Conservation (phyloP, 306 rosid species). For the Trifolium repens region DNA sequence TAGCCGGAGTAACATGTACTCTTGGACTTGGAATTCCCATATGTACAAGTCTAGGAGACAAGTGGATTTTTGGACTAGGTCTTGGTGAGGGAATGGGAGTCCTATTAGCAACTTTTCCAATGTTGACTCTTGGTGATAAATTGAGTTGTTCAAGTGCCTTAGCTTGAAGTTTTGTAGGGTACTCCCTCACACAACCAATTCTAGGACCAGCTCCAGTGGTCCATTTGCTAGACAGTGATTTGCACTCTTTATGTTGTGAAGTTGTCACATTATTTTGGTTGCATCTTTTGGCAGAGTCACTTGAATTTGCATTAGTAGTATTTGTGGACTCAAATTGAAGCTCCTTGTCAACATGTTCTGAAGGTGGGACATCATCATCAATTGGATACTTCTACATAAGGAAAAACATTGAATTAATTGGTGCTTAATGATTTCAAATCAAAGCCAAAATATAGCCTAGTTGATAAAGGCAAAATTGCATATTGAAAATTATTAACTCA, state of each 20-base stretch:
- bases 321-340: slow-evolving; percentile 1
- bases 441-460: background rate
- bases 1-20: background rate
- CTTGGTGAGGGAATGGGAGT: slow-evolving; percentile 78
- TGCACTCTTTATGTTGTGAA: slow-evolving; percentile 39
- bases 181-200: slow-evolving; percentile 69
- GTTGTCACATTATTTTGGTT: slow-evolving; percentile 17
- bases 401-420: background rate
- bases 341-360: slow-evolving; percentile 17
- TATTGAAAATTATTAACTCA: slow-evolving; percentile 34
- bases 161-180: slow-evolving; percentile 68
- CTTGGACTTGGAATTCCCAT: slow-evolving; percentile 71
- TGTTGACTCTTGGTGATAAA: slow-evolving; percentile 61
- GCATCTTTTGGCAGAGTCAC: slow-evolving; percentile 32
- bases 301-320: slow-evolving; percentile 9
- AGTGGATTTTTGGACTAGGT: slow-evolving; percentile 67
- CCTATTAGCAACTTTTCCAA: slow-evolving; percentile 38
- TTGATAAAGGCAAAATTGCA: background rate
- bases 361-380: slow-evolving; percentile 75
- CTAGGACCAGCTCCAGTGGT: slow-evolving; percentile 64
- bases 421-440: slow-evolving; percentile 28
- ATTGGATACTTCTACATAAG: slow-evolving; percentile 60
- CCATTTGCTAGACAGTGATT: slow-evolving; percentile 59
- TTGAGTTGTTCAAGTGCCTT: slow-evolving; percentile 77
- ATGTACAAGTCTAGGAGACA: slow-evolving; percentile 67